Base-by-base conservation (phyloP, 177 flowering plant species). In the Vitis hybrid region DNA sequence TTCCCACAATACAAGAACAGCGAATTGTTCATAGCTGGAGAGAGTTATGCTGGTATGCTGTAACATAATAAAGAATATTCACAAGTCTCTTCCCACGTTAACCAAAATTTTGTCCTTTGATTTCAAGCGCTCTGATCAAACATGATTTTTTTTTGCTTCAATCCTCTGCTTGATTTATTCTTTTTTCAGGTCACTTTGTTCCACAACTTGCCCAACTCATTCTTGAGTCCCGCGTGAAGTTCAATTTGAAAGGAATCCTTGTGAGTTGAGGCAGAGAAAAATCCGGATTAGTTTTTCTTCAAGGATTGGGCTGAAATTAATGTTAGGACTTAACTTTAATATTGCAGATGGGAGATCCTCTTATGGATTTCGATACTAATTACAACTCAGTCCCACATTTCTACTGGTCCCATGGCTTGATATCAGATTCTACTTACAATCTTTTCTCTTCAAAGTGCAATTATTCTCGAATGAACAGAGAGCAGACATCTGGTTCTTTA, bases 241-340 rank as follows among this genome's bases (percentile, higher is more conserved):
- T 83, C 75, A 85, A 85, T 63, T 57, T 85, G 52, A 83, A 83
- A 72, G 89, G 87, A 57, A 74, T 86, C 55, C 87, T 86, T 58
- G 89, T 85, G 52, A 78, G 86, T 77, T 72, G n/a, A 23, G 52
- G 23, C 23, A 23, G 23, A 23, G 23, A 23, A 23, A 23, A 23
- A 1, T 23, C 23, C 23, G 23, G 23, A 23, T 23, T 23, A 23
- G 23, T 23, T 23, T 23, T 23, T 23, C 23, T 23, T 23, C 2
- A 1, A 23, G 23, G 23, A 23, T 23, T 23, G 23, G 23, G 0
- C 23, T 23, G 23, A 23, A 23, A 23, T 23, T 23, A 2, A 2
- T 18, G 2, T 49, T 50, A 14, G 4, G 9, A 19, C 17, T 56
- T 32, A 19, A 32, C 10, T 23, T 26, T 34, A 17, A 14, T 34